phyloP scores from a whole-genome alignment of 1,284 basidiomycete species.

The Sparassis latifolia region DNA sequence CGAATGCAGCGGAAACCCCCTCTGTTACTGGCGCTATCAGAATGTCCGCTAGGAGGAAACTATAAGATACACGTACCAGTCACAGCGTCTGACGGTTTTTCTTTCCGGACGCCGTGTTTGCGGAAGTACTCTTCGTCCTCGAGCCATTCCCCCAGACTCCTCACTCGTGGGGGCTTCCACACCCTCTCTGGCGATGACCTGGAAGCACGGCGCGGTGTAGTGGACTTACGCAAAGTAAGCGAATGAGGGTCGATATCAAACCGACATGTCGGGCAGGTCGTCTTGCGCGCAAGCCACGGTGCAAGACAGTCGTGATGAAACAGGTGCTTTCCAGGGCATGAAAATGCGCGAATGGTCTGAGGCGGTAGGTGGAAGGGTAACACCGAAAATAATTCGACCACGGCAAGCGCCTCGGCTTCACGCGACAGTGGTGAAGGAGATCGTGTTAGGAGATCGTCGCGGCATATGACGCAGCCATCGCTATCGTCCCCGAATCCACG shows the following conservation, averaged over 20 bases:
- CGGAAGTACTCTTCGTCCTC: constrained; percentile 17
- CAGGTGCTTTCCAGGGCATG: constrained; percentile 26
- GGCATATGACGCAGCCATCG: constrained; percentile 26
- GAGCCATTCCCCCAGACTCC: constrained; percentile 19
- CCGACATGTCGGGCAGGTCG: constrained; percentile 27
- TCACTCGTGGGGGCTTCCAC: constrained; percentile 20
- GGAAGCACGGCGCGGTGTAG: background rate
- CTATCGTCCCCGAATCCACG: constrained; percentile 14
- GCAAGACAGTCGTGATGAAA: constrained; percentile 23
- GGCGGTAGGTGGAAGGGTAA: constrained; percentile 15
- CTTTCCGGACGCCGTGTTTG: constrained; percentile 2
- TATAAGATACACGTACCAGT: background rate
- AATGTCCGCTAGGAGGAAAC: constrained; percentile 2
- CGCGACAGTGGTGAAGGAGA: background rate
- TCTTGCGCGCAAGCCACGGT: constrained; percentile 26
- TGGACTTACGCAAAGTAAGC: constrained; percentile 14
- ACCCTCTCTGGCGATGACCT: background rate
- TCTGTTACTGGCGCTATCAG: background rate
- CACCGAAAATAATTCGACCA: background rate
- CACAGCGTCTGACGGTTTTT: background rate
- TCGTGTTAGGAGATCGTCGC: constrained; percentile 17
- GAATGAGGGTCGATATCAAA: constrained; percentile 27
- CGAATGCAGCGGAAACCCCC: background rate
- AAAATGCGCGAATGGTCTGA: no score
- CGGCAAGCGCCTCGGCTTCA: background rate